These are phyloP conservation scores for Trypanosoma platydactyli DNA, from an alignment of 208 protist species.

Conservation along the genomic window DNA sequence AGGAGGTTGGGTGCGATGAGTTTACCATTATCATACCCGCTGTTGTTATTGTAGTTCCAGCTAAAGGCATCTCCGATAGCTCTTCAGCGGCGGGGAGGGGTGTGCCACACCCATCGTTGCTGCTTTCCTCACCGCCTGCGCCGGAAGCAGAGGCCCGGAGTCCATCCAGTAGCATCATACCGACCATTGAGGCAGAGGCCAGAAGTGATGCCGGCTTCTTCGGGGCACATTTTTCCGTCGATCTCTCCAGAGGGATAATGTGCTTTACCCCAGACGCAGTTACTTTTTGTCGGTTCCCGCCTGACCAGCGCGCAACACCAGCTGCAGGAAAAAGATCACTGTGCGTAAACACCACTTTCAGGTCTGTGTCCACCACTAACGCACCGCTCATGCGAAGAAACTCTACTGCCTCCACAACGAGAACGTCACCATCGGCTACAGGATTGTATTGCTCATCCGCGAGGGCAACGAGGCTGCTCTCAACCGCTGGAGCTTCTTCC, in stretches of 20 bases:
- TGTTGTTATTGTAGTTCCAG: background rate
- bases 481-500: background rate
- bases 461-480: background rate
- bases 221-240: no score
- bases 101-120: constrained; percentile 3
- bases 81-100: constrained; percentile 5
- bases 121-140: background rate
- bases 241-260: background rate
- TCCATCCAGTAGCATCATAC: constrained; percentile 23
- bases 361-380: constrained; percentile 50
- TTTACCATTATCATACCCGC: background rate
- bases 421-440: constrained; percentile 39
- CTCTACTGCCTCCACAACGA: constrained; percentile 73
- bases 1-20: background rate
- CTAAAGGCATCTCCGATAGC: background rate
- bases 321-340: constrained; percentile 35
- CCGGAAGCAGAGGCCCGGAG: background rate
- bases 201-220: constrained; percentile 2
- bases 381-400: constrained; percentile 58
- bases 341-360: constrained; percentile 72
- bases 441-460: constrained; percentile 26
- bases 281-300: background rate
- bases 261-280: constrained; percentile 3
- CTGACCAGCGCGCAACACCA: background rate
- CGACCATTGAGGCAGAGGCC: constrained; percentile 24